Conservation (phyloP, 2,329 filamentous ascomycete species). For the Leptographium procerum region DNA sequence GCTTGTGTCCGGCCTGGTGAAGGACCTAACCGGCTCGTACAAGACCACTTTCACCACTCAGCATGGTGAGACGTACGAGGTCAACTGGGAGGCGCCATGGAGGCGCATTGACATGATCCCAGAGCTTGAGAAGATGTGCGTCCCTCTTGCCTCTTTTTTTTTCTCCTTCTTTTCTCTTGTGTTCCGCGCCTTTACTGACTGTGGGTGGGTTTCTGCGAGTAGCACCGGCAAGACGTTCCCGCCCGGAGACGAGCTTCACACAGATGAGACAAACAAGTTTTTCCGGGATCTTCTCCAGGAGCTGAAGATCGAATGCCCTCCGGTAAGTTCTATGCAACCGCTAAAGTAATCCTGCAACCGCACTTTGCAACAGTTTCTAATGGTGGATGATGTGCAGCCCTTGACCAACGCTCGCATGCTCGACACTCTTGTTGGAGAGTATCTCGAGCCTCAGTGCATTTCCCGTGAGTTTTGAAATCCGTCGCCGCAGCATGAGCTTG, state of each 20-base stretch:
- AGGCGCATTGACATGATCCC: constrained; percentile 91
- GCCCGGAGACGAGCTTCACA: constrained; percentile 78
- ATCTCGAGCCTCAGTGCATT: constrained; percentile 77
- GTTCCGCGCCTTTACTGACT: background rate
- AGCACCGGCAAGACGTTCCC: constrained; percentile 77
- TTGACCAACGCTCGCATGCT: constrained; percentile 93
- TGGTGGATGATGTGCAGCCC: constrained; percentile 33
- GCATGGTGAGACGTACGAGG: constrained; percentile 71
- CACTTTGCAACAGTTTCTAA: background rate
- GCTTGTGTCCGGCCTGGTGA: constrained; percentile 79
- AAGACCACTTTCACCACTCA: constrained; percentile 79
- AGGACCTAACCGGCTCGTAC: constrained; percentile 76
- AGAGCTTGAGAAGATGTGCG: constrained; percentile 54
- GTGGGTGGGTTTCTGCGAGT: background rate
- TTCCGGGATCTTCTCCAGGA: constrained; percentile 76
- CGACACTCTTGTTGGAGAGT: constrained; percentile 87
- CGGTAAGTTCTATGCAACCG: constrained; percentile 21
- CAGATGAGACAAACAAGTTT: constrained; percentile 78
- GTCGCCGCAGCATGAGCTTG: background rate
- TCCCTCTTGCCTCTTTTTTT: too few species aligned
- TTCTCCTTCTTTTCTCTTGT: background rate
- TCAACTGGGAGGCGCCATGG: constrained; percentile 97
- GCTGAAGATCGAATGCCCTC: constrained; percentile 78
- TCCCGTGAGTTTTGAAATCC: constrained; percentile 7
- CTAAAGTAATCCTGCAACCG: too few species aligned